Conservation (phyloP, 2,329 filamentous ascomycete genomes). For the Daldinia eschscholtzii region DNA sequence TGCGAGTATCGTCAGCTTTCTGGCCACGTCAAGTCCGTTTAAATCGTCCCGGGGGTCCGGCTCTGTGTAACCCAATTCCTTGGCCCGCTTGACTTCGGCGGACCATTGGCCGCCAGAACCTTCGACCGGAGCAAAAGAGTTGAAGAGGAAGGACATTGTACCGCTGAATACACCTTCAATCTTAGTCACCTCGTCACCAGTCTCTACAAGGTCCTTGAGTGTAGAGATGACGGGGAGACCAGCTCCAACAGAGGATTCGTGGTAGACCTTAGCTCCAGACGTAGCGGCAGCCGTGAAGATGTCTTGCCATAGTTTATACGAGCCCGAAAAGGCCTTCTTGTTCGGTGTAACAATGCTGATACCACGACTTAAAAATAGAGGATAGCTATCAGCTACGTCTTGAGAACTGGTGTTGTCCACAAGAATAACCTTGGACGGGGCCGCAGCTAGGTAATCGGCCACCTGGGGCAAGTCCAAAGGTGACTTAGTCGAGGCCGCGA, state of each 20-base stretch:
- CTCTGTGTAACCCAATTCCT: slow-evolving; percentile 92
- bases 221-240: slow-evolving; percentile 95
- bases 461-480: slow-evolving; percentile 78
- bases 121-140: slow-evolving; percentile 88
- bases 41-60: slow-evolving; percentile 88
- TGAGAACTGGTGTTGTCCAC: slow-evolving; percentile 97
- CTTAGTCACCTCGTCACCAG: slow-evolving; percentile 89
- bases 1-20: slow-evolving; percentile 95
- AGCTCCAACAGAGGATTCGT: slow-evolving; percentile 94
- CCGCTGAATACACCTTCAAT: slow-evolving; percentile 98
- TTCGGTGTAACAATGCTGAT: slow-evolving; percentile 96
- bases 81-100: slow-evolving; percentile 90
- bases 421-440: slow-evolving; percentile 83
- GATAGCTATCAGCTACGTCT: slow-evolving; percentile 85
- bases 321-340: slow-evolving; percentile 96
- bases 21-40: slow-evolving; percentile 90
- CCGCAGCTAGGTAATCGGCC: slow-evolving; percentile 80
- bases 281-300: slow-evolving; percentile 82
- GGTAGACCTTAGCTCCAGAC: slow-evolving; percentile 86
- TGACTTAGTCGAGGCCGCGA: slow-evolving; percentile 72
- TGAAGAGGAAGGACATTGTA: slow-evolving; percentile 98
- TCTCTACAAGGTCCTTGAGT: slow-evolving; percentile 92
- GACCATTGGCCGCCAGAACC: slow-evolving; percentile 87
- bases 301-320: slow-evolving; percentile 83
- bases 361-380: slow-evolving; percentile 81